A percentile compares a stretch with the other conserved stretches of the same genome.
These are phyloP conservation scores for Zygosaccharomyces pseudobailii DNA, from an alignment of 1,139 yeast genomes.

Conservation along the genomic window DNA sequence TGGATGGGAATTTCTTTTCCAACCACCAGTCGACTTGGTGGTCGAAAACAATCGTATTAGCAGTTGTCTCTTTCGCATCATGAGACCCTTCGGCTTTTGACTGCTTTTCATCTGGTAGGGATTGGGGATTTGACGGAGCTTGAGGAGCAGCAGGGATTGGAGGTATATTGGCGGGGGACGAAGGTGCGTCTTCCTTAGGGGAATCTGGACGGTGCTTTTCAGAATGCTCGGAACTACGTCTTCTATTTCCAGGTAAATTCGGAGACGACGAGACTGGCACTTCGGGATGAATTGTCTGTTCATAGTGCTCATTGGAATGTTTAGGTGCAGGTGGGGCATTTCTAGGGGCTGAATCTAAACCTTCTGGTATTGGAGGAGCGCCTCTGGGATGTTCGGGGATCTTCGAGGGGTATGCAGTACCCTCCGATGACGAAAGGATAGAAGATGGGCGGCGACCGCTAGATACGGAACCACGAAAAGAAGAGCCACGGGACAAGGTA, in stretches of 20 bases:
- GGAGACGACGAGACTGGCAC: neutral
- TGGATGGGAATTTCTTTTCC: conserved; percentile 54
- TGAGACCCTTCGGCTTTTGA: neutral
- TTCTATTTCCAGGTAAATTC: neutral
- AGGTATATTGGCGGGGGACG: conserved; percentile 8
- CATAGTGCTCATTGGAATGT: too few relatives aligned
- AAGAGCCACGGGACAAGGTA: neutral
- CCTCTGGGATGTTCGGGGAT: neutral
- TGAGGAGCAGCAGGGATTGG: neutral
- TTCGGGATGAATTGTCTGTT: too few relatives aligned
- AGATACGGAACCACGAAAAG: neutral
- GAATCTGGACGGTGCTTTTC: neutral
- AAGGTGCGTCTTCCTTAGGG: conserved; percentile 4
- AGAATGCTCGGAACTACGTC: neutral
- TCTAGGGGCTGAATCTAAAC: neutral
- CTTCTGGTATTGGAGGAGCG: neutral
- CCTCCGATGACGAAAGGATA: neutral
- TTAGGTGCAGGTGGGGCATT: conserved; percentile 4
- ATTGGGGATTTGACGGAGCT: too few relatives aligned
- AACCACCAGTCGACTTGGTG: conserved; percentile 35
- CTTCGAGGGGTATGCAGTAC: conserved; percentile 6
- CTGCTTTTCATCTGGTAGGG: neutral
- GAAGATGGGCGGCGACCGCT: neutral
- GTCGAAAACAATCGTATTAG: conserved; percentile 30
- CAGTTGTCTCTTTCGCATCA: neutral